Conservation (phyloP, 2,329 filamentous ascomycete species). For the Coniochaeta prunicola region DNA sequence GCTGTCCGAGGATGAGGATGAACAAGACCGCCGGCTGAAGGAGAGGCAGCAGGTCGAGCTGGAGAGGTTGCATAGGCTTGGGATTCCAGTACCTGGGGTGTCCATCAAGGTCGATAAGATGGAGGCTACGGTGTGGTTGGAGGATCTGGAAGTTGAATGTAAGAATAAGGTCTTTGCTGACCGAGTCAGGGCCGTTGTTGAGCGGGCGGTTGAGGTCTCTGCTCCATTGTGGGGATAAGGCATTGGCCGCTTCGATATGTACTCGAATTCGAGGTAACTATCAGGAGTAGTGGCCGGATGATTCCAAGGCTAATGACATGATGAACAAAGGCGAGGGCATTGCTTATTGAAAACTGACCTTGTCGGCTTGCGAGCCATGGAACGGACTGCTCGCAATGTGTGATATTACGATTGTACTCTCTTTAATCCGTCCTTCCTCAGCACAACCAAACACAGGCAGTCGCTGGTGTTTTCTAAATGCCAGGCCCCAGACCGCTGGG, state of each 20-base stretch:
- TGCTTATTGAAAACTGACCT: not conserved
- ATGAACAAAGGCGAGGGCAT: not conserved
- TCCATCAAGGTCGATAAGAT: constrained; percentile 84
- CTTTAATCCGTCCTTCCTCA: not conserved
- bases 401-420: not conserved
- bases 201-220: constrained; percentile 81
- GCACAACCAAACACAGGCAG: not conserved
- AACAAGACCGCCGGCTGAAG: constrained; percentile 37
- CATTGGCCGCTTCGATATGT: not conserved
- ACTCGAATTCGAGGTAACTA: not conserved
- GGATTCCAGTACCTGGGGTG: constrained; percentile 86
- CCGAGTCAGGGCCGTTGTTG: constrained; percentile 80
- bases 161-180: constrained; percentile 70
- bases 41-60: constrained; percentile 61
- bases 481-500: not conserved
- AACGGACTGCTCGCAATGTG: not conserved
- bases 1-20: constrained; percentile 21
- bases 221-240: constrained; percentile 58
- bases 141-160: constrained; percentile 86
- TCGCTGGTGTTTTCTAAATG: not conserved
- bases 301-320: not conserved
- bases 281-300: not conserved
- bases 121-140: constrained; percentile 83
- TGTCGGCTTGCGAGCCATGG: not conserved
- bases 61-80: constrained; percentile 70